These are phyloP conservation scores for Aspergillus kassunensis DNA, from an alignment of 495 filamentous ascomycete genomes.

Conservation along the genomic window DNA sequence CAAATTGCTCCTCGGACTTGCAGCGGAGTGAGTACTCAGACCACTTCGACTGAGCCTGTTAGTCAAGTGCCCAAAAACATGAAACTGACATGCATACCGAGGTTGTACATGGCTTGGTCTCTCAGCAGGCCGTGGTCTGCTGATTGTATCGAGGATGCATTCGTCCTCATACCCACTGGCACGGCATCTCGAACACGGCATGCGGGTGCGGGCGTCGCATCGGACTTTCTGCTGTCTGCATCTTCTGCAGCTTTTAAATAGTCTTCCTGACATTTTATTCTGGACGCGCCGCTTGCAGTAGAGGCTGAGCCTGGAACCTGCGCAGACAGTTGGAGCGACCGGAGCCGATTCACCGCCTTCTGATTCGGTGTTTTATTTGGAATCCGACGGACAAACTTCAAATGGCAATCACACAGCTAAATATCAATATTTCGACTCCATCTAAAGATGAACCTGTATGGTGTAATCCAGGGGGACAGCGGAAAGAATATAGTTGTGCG, in stretches of 20 bases:
- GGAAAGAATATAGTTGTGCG: no score
- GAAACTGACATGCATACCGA: conserved; percentile 7
- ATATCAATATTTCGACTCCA: no score
- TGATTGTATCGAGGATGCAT: conserved; percentile 39
- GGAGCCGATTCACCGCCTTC: conserved; percentile 3
- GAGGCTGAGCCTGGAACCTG: neutral
- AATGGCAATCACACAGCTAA: no score
- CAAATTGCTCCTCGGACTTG: conserved; percentile 8
- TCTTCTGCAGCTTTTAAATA: conserved; percentile 43
- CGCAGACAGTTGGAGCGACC: neutral
- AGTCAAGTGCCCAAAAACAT: no score
- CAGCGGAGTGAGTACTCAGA: neutral
- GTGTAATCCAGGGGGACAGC: no score
- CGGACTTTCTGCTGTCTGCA: conserved; percentile 43
- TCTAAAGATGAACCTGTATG: no score
- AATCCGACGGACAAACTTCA: no score
- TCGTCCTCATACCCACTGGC: conserved; percentile 37
- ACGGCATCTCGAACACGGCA: conserved; percentile 40
- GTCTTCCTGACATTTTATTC: conserved; percentile 26
- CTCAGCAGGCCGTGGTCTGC: conserved; percentile 26
- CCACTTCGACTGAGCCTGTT: neutral
- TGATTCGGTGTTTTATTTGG: no score
- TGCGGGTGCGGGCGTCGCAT: conserved; percentile 40
- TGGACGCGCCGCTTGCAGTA: neutral
- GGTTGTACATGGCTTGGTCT: conserved; percentile 20